These are phyloP conservation scores for Phytophthora fragariae DNA, from an alignment of 352 stramenopile species.

Conservation along the genomic window DNA sequence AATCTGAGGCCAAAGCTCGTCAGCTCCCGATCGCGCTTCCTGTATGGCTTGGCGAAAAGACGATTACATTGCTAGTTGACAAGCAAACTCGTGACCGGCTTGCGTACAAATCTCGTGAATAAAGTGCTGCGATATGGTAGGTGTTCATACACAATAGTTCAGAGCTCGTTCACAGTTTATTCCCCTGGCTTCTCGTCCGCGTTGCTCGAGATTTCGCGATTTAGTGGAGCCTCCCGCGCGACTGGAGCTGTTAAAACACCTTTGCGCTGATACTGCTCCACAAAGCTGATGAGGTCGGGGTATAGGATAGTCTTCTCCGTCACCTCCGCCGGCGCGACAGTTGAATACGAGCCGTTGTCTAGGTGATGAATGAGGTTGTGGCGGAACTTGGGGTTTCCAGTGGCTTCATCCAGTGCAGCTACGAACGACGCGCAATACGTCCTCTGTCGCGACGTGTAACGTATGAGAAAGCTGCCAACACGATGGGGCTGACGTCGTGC, in stretches of 20 bases:
- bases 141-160: not conserved
- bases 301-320: constrained; percentile 60
- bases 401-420: constrained; percentile 46
- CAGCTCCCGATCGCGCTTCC: constrained; percentile 49
- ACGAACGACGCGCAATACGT: constrained; percentile 83
- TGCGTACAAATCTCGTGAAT: constrained; percentile 27
- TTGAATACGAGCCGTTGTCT: constrained; percentile 67
- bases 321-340: constrained; percentile 59
- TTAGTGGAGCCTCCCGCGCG: constrained; percentile 52
- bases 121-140: not conserved
- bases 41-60: constrained; percentile 67
- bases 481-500: constrained; percentile 34
- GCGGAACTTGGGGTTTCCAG: constrained; percentile 49
- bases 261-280: constrained; percentile 79
- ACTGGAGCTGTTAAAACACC: constrained; percentile 64
- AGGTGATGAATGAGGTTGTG: constrained; percentile 84
- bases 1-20: constrained; percentile 1
- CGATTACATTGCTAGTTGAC: constrained; percentile 62
- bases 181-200: constrained; percentile 13
- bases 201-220: constrained; percentile 63
- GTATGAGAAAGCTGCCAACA: constrained; percentile 72
- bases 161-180: not conserved
- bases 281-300: constrained; percentile 79
- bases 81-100: constrained; percentile 60
- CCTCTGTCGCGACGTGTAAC: constrained; percentile 69